phyloP scores from a whole-genome alignment of 768 basidiomycete genomes.

The Leccinellum rugosiceps region DNA sequence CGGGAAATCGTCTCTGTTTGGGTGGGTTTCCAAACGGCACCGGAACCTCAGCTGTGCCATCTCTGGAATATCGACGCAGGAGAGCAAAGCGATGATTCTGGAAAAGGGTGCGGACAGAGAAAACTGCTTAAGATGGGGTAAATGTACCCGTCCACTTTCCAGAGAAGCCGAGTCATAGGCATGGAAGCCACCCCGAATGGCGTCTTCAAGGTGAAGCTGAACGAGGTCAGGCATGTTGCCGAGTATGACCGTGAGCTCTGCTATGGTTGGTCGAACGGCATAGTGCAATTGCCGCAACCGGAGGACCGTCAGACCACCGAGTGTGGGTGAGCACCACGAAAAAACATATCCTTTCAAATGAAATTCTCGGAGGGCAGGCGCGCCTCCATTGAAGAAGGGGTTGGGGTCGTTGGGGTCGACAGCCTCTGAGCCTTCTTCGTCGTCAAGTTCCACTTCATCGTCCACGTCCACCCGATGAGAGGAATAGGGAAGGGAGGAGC shows the following conservation, averaged over 20 bases:
- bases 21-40: not conserved
- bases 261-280: not conserved
- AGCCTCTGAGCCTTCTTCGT: not conserved
- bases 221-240: not conserved
- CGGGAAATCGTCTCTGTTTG: not conserved
- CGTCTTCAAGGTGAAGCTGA: not conserved
- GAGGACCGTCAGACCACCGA: slow-evolving; percentile 1
- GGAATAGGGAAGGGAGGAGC: not conserved
- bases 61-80: not conserved
- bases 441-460: not conserved
- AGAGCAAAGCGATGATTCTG: not conserved
- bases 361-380: not conserved
- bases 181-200: not conserved
- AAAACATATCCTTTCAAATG: not conserved
- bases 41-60: not conserved
- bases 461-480: not conserved
- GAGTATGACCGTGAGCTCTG: not conserved
- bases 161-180: not conserved
- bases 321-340: not conserved
- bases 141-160: not conserved
- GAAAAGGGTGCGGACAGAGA: not conserved
- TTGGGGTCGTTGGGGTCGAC: not conserved
- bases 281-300: not conserved
- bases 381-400: not conserved
- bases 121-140: not conserved